Evolutionary conservation across 2,329 filamentous ascomycete genomes (phyloP), one percentile per base, ranked within the genome.

Genomic region (Fusarium continuum): DNA sequence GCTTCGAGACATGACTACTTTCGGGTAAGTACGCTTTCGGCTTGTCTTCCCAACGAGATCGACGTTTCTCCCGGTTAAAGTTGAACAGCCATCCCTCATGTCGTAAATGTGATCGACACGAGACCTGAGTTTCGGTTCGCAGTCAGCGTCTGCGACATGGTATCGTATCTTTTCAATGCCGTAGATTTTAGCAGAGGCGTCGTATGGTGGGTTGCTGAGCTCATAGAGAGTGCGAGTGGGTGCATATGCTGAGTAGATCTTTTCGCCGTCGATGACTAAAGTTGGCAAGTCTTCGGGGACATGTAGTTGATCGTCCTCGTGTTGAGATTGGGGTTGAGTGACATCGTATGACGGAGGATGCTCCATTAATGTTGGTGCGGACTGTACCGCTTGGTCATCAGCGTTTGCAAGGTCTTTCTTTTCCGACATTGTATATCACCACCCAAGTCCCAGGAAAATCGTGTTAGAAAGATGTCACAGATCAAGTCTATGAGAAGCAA

Each of bases 61-160:
- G 2, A 72, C 25, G 17, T 52, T 55, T 10, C 53, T 41, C 29
- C 43, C 26, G 5, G n/a, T 19, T 1, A 32, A 4, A 28, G 61
- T 55, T 6, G 39, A 29, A 6, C 55, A 51, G 5, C 65, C 69
- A 1, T 55, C 50, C 5, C 65, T 54, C 34, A 74, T 64, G 38
- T 73, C 70, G 34, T 74, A 74, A 10, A 74, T 74, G 43, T 74
- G 73, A 13, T 73, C 68, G 5, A 64, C 57, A 3, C 66, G 61
- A 5, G 61, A 65, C 13, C 59, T 63, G 5, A 72, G 23, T 4
- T 43, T 60, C 3, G 63, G 56, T 6, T 61, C 58, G 8, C 61
- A 39, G 3, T 58, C 31, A 2, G 54, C 28, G 8, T 61, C 51
- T 1, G 51, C 45, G 6, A 71, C 49, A 4, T 64, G 59, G 34